phyloP scores from a whole-genome alignment of 768 basidiomycete genomes.

The Dentipellis sp. region DNA sequence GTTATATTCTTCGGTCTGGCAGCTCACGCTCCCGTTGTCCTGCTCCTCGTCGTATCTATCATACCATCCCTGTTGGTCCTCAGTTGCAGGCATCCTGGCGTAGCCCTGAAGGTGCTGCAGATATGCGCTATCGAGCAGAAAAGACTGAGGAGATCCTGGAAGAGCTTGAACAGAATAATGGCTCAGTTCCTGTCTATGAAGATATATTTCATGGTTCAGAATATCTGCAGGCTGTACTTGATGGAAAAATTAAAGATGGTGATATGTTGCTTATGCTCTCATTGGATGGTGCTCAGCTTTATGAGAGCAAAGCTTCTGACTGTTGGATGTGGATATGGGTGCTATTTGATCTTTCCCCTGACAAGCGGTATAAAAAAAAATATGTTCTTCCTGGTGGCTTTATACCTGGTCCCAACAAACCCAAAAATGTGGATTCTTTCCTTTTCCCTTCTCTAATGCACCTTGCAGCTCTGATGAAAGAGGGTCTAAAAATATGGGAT shows the following conservation, averaged over 20 bases:
- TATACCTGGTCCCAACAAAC: conserved; percentile 24
- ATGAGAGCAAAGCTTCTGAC: conserved; percentile 22
- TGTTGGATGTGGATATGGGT: conserved; percentile 27
- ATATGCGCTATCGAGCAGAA: neutral
- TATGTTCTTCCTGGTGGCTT: conserved; percentile 21
- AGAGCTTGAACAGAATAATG: neutral
- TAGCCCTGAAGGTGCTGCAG: neutral
- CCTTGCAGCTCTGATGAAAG: conserved; percentile 18
- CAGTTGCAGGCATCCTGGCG: neutral
- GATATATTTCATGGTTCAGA: neutral
- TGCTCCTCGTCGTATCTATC: too few species aligned
- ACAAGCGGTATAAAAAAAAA: conserved; percentile 22
- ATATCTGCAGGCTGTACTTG: neutral
- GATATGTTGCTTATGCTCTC: conserved; percentile 16
- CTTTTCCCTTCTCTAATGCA: conserved; percentile 22
- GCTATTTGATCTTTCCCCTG: conserved; percentile 16
- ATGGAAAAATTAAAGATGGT: conserved; percentile 2
- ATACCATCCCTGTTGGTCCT: neutral
- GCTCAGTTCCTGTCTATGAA: neutral
- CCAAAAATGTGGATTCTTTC: conserved; percentile 23
- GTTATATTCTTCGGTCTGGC: neutral
- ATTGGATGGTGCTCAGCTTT: conserved; percentile 22
- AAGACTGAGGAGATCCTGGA: neutral
- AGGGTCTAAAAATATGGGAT: conserved; percentile 24
- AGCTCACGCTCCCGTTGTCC: too few species aligned